These are phyloP conservation scores for Leccinum insigne DNA, from an alignment of 1,284 basidiomycete genomes.

Conservation along the genomic window DNA sequence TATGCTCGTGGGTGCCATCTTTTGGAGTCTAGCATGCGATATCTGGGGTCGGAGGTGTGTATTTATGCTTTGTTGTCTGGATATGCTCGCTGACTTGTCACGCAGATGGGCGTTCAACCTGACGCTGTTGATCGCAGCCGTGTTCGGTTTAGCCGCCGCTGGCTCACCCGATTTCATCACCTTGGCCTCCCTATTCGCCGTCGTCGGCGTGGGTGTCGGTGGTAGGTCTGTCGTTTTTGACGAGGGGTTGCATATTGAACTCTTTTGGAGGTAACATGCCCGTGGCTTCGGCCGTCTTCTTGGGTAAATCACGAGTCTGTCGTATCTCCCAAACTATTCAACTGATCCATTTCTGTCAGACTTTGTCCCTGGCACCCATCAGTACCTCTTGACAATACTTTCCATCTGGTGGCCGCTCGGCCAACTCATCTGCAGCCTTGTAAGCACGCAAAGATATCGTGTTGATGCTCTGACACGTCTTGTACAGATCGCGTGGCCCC, in stretches of 20 bases:
- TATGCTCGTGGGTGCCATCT: conserved; percentile 61
- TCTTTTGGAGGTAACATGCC: conserved; percentile 49
- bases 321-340: neutral
- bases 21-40: conserved; percentile 65
- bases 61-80: neutral
- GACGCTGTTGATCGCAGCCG: conserved; percentile 58
- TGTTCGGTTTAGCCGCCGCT: conserved; percentile 53
- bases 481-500: conserved; percentile 47
- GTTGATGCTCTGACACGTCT: neutral
- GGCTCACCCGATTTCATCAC: conserved; percentile 44
- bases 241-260: neutral
- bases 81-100: neutral
- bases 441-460: conserved; percentile 35
- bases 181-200: conserved; percentile 45
- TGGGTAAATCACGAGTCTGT: conserved; percentile 40
- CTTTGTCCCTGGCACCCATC: conserved; percentile 65
- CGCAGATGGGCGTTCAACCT: conserved; percentile 60
- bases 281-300: conserved; percentile 65
- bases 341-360: conserved; percentile 39
- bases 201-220: conserved; percentile 49
- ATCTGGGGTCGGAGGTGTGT: conserved; percentile 62
- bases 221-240: conserved; percentile 25
- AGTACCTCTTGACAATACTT: conserved; percentile 67
- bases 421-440: conserved; percentile 60
- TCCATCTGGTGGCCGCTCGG: conserved; percentile 76